phyloP scores from a whole-genome alignment of 805 yeast species.

The Candida hispaniensis region DNA sequence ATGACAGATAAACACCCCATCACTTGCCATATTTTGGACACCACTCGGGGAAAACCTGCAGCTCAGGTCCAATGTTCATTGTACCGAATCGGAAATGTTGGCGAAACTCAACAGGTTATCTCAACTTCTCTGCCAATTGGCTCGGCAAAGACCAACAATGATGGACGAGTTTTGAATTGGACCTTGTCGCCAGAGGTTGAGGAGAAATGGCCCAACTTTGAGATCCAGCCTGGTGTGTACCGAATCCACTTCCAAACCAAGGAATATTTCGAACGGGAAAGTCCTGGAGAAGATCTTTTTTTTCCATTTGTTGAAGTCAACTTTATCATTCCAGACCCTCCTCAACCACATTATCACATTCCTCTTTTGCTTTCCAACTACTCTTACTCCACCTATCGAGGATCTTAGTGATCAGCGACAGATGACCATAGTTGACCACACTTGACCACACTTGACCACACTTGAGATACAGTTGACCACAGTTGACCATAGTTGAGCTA shows the following conservation, averaged over 20 bases:
- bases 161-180: conserved; percentile 77
- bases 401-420: no score
- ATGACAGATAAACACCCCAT: conserved; percentile 41
- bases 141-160: conserved; percentile 57
- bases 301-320: conserved; percentile 82
- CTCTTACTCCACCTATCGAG: conserved; percentile 86
- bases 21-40: conserved; percentile 85
- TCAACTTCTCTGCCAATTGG: conserved; percentile 42
- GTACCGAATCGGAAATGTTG: conserved; percentile 20
- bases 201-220: conserved; percentile 16
- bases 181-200: conserved; percentile 34
- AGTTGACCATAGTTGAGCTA: no score
- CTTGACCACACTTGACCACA: no score
- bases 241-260: conserved; percentile 70
- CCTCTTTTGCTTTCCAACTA: conserved; percentile 77
- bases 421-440: no score
- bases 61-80: conserved; percentile 53
- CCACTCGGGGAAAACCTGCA: conserved; percentile 78
- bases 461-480: no score
- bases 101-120: conserved; percentile 19
- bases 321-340: conserved; percentile 55
- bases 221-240: conserved; percentile 56
- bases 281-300: conserved; percentile 33
- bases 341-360: conserved; percentile 77
- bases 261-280: conserved; percentile 40